Evolutionary conservation across 768 basidiomycete genomes (phyloP).

Genomic region (Gymnopilus junonius): DNA sequence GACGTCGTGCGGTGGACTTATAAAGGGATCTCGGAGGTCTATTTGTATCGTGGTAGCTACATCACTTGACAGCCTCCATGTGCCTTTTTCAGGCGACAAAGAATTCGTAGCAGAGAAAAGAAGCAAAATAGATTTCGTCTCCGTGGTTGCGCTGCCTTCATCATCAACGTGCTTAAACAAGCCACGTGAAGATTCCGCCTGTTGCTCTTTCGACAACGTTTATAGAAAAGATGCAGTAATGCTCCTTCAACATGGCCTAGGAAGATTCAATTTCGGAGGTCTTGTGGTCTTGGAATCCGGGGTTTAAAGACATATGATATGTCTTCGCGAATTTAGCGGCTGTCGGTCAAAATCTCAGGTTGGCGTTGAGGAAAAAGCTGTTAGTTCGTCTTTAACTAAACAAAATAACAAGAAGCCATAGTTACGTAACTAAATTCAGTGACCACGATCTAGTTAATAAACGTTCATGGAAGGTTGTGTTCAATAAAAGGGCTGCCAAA

Average conservation of each 20-base stretch:
- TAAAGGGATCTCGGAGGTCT: not conserved
- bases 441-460: too few relatives aligned
- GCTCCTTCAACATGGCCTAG: not conserved
- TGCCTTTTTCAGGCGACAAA: not conserved
- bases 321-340: not conserved
- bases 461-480: too few relatives aligned
- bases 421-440: too few relatives aligned
- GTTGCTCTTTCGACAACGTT: not conserved
- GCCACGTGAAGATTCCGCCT: not conserved
- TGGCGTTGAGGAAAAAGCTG: too few relatives aligned
- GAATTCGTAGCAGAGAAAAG: not conserved
- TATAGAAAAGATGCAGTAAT: not conserved
- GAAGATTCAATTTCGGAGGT: not conserved
- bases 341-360: not conserved
- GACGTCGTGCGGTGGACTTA: not conserved
- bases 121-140: not conserved
- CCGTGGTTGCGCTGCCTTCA: not conserved
- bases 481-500: too few relatives aligned
- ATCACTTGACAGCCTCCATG: constrained; percentile 4
- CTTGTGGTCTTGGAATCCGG: not conserved
- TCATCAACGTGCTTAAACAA: not conserved
- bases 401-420: too few relatives aligned
- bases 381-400: too few relatives aligned
- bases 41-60: not conserved
- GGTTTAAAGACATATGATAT: not conserved